A percentile compares a stretch with the other conserved stretches of the same genome.
Conservation (phyloP, 2,329 filamentous ascomycete genomes). For the Pseudogymnoascus sp. region DNA sequence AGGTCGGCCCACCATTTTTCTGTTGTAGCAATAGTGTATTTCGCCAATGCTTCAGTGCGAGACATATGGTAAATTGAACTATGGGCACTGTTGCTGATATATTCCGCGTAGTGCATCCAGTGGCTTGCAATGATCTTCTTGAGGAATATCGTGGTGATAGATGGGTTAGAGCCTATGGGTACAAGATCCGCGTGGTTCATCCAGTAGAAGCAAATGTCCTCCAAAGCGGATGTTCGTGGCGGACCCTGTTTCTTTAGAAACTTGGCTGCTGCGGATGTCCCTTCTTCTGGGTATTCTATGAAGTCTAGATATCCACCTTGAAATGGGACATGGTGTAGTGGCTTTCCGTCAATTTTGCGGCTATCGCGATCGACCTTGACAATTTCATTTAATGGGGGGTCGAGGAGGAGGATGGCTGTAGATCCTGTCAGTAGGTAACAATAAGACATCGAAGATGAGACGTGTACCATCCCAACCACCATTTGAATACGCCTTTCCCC, state of each 20-base stretch:
- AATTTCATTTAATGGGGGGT: background rate
- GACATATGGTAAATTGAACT: background rate
- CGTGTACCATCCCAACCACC: background rate
- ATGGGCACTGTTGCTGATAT: background rate
- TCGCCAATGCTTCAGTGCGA: background rate
- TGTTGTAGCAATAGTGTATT: background rate
- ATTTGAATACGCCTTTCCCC: background rate
- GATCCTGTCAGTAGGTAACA: background rate
- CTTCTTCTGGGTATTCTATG: background rate
- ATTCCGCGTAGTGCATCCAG: background rate
- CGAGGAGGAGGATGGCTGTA: background rate
- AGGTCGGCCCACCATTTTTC: background rate
- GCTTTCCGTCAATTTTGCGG: background rate
- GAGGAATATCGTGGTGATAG: background rate
- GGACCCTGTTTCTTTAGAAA: background rate
- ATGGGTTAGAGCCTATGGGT: background rate
- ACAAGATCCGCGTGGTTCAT: background rate
- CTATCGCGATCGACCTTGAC: background rate
- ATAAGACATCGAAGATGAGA: background rate
- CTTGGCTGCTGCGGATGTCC: background rate
- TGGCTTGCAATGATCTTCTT: background rate
- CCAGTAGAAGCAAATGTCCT: background rate
- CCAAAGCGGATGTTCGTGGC: background rate
- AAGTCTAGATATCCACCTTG: background rate
- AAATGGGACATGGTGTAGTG: background rate